Evolutionary conservation across 768 basidiomycete genomes (phyloP).

Genomic region (Amanita rimosa): DNA sequence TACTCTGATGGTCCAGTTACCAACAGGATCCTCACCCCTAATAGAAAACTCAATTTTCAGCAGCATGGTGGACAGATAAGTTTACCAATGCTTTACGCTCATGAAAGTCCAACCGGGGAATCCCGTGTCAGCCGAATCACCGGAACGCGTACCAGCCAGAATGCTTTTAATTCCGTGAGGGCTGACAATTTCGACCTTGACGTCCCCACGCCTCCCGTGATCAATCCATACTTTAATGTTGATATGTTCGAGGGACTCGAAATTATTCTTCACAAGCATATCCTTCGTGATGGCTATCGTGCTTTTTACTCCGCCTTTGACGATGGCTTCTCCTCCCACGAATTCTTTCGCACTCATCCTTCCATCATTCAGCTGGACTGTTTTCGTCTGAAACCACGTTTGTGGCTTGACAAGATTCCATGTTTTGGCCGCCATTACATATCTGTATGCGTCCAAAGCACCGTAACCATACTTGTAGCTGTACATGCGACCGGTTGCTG

Average conservation of each 20-base stretch:
- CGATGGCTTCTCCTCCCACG: slow-evolving; percentile 58
- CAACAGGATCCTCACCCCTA: slow-evolving; percentile 90
- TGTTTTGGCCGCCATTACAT: slow-evolving; percentile 66
- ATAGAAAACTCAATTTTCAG: slow-evolving; percentile 10
- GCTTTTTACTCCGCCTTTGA: slow-evolving; percentile 50
- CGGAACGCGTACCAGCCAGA: slow-evolving; percentile 57
- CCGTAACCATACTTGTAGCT: slow-evolving; percentile 97
- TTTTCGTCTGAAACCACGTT: slow-evolving; percentile 73
- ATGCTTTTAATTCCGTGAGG: slow-evolving; percentile 82
- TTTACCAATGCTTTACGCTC: slow-evolving; percentile 95
- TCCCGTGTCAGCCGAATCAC: slow-evolving; percentile 56
- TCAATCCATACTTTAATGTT: slow-evolving; percentile 89
- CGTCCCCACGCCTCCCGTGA: slow-evolving; percentile 81
- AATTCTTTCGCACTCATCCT: slow-evolving; percentile 45
- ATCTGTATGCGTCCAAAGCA: slow-evolving; percentile 69
- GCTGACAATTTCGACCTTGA: slow-evolving; percentile 82
- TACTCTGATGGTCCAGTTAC: slow-evolving; percentile 84
- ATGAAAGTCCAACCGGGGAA: slow-evolving; percentile 98
- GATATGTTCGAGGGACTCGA: slow-evolving; percentile 86
- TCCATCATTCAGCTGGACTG: slow-evolving; percentile 55
- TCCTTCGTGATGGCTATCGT: slow-evolving; percentile 55
- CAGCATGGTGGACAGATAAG: slow-evolving; percentile 1
- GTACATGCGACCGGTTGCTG: slow-evolving; percentile 49
- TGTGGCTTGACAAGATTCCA: slow-evolving; percentile 94
- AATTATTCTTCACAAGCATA: slow-evolving; percentile 60